phyloP scores from a whole-genome alignment of 2,329 filamentous ascomycete genomes.

The Monosporascus cannonballus region DNA sequence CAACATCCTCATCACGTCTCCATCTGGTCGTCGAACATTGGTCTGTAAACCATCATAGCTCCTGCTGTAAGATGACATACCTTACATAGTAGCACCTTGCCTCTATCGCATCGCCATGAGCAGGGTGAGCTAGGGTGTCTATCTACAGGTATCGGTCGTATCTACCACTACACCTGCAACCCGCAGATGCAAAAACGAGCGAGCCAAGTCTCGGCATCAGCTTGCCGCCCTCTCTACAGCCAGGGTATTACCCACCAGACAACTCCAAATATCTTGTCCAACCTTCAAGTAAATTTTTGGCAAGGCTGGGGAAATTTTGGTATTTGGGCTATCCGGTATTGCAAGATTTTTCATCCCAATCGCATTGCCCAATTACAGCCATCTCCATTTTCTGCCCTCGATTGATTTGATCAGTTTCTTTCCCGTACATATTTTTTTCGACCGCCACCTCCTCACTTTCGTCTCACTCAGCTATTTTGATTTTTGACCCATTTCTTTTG shows the following conservation, averaged over 20 bases:
- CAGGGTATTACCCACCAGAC: background rate
- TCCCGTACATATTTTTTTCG: background rate
- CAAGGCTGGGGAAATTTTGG: background rate
- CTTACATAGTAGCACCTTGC: too few species aligned
- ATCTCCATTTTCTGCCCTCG: background rate
- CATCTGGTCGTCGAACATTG: too few species aligned
- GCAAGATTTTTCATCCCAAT: background rate
- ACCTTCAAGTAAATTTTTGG: background rate
- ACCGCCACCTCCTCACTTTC: background rate
- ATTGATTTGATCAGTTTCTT: background rate
- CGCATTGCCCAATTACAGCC: background rate
- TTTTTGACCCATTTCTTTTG: background rate
- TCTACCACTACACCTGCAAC: background rate
- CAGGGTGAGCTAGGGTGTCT: background rate
- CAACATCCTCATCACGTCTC: too few species aligned
- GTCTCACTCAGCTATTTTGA: background rate
- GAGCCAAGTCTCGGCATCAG: background rate
- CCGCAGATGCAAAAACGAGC: background rate
- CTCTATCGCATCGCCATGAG: background rate
- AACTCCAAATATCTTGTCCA: background rate
- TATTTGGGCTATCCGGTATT: background rate
- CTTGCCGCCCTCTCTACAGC: background rate
- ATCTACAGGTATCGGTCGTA: background rate
- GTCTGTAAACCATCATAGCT: too few species aligned
- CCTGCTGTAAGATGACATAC: too few species aligned